These are phyloP conservation scores for Carex myosuroides DNA, from an alignment of 176 grass and related monocot genomes.

Conservation along the genomic window DNA sequence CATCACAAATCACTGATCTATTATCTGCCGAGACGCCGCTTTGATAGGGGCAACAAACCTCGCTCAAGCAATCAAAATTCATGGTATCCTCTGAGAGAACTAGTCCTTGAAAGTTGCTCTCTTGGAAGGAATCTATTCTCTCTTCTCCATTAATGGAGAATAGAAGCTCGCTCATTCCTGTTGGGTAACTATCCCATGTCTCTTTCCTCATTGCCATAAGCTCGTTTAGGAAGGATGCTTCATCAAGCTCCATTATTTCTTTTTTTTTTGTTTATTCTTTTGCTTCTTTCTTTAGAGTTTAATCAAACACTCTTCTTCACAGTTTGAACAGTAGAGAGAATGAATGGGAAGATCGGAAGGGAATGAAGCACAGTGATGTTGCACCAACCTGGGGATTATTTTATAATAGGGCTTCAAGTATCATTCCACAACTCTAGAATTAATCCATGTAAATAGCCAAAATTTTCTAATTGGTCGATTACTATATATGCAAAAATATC, in stretches of 20 bases:
- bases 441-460: not conserved
- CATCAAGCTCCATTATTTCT: conserved; percentile 59
- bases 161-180: conserved; percentile 43
- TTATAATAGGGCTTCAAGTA: not conserved
- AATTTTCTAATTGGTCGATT: no score
- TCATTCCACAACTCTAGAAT: conserved; percentile 7
- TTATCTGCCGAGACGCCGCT: not conserved
- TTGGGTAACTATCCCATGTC: conserved; percentile 37
- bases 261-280: not conserved
- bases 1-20: not conserved
- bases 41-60: conserved; percentile 59
- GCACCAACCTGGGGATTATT: conserved; percentile 16
- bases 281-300: not conserved
- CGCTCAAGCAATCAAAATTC: conserved; percentile 67
- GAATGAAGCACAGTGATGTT: conserved; percentile 26
- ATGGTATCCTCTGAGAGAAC: conserved; percentile 32
- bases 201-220: conserved; percentile 60
- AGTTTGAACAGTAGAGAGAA: conserved; percentile 20
- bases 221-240: conserved; percentile 71
- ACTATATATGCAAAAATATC: not conserved
- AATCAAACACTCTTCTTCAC: not conserved
- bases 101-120: conserved; percentile 9
- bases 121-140: conserved; percentile 15
- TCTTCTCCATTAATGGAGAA: conserved; percentile 38
- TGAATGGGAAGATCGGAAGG: conserved; percentile 14